Evolutionary conservation across 2,329 filamentous ascomycete genomes (phyloP).

Genomic region (Orbilia quercus): DNA sequence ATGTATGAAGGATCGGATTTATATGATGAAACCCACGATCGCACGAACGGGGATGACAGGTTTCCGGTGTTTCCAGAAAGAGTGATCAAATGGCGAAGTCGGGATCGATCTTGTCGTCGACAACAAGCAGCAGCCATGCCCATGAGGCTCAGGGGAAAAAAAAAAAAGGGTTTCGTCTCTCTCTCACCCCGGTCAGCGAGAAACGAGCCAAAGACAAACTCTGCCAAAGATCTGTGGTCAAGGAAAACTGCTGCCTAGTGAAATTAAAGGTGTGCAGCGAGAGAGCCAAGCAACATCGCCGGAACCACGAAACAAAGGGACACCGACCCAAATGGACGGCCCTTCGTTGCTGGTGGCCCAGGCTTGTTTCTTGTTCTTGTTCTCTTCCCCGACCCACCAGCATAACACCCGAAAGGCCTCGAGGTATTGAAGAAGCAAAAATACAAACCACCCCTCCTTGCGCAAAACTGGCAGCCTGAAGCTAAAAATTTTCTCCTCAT

Average conservation of each 20-base stretch:
- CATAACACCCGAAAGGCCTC: background rate
- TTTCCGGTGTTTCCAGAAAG: slow-evolving; percentile 41
- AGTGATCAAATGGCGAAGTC: slow-evolving; percentile 21
- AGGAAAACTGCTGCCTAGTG: slow-evolving; percentile 49
- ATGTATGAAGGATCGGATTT: slow-evolving; percentile 23
- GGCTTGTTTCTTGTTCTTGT: slow-evolving; percentile 3
- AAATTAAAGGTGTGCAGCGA: slow-evolving; percentile 29
- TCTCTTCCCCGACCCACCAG: background rate
- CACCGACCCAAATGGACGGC: slow-evolving; percentile 2
- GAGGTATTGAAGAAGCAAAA: slow-evolving; percentile 50
- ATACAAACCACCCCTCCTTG: slow-evolving; percentile 27
- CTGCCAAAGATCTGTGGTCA: slow-evolving; percentile 21
- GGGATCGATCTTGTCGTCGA: background rate
- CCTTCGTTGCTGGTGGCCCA: background rate
- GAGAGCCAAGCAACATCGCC: slow-evolving; percentile 31
- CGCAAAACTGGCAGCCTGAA: slow-evolving; percentile 56
- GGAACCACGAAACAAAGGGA: slow-evolving; percentile 53
- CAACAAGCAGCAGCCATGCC: slow-evolving; percentile 2
- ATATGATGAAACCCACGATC: slow-evolving; percentile 29
- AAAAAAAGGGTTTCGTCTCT: background rate
- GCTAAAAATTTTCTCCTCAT: slow-evolving; percentile 57
- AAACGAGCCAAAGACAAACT: slow-evolving; percentile 26
- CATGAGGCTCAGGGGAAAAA: slow-evolving; percentile 31
- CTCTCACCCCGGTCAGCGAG: slow-evolving; percentile 22
- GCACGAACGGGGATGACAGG: slow-evolving; percentile 18